Base-by-base conservation (phyloP, 352 stramenopile species). In the Pythium rishiriense region DNA sequence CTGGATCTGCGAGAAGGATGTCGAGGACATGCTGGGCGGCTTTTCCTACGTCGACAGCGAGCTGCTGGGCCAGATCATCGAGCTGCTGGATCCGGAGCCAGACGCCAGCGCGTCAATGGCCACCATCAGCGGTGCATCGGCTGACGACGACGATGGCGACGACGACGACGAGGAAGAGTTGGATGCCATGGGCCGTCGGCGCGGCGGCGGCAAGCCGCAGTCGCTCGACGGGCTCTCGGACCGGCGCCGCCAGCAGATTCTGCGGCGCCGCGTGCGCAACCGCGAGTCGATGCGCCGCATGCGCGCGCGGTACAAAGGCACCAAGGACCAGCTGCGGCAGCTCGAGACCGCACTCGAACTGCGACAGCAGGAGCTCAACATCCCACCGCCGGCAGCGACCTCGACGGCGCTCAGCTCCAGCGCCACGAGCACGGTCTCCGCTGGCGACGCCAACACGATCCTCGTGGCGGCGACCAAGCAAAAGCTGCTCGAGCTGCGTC, bases 271-370 rank as follows among this genome's bases (percentile, higher is more conserved):
- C 8, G n/a, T 43, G 15, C 66, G 66, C 48, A 77, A 74, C 41
- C 66, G 70, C 54, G 66, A 77, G 62, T 72, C 62, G 39, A 77
- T 28, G 48, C 29, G 35, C 35, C 68, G 68, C 54, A 53, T 52
- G 51, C 64, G 68, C n/a, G 31, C 28, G 54, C 58, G 67, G 14
- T 49, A 62, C 55, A 75, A 75, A 52, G 59, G 46, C 33, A 49
- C 61, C 29, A 50, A 63, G 33, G 51, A 68, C n/a, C 42, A 62
- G 35, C 51, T 66, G 25, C 50, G 24, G 2, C 57, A 64, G 57
- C 57, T 64, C 22, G 58, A 65, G 39, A 51, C 21, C 3, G 39
- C 39, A 17, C 58, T 65, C 14, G 22, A 48, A 14, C 21, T 48
- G 42, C 47, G 47, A 2, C 47, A 54, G 26, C 47, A 54, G 47